Evolutionary conservation across 768 basidiomycete genomes (phyloP).

Genomic region (Rhodotorula paludigena): DNA sequence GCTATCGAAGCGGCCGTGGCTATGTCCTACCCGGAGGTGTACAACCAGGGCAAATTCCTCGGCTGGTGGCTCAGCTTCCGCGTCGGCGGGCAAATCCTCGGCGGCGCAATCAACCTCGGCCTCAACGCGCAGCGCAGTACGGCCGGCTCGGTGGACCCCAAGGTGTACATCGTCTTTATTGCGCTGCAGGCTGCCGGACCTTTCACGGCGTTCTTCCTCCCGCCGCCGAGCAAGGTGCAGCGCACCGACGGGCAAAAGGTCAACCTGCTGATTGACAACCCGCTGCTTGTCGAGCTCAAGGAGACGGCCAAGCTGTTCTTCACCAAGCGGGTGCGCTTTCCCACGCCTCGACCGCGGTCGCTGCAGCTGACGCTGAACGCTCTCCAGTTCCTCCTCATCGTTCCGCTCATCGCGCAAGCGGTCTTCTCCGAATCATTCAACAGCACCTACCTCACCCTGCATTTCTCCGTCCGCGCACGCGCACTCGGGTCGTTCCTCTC

Average conservation of each 20-base stretch:
- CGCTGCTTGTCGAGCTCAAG: constrained; percentile 11
- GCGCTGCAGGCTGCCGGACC: constrained; percentile 17
- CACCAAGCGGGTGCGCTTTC: constrained; percentile 5
- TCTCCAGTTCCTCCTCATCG: constrained; percentile 24
- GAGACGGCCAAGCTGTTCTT: constrained; percentile 26
- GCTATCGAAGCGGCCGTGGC: constrained; percentile 31
- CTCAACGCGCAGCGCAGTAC: constrained; percentile 12
- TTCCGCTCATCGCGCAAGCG: constrained; percentile 24
- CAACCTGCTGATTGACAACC: constrained; percentile 13
- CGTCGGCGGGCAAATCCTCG: constrained; percentile 29
- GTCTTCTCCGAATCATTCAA: constrained; percentile 25
- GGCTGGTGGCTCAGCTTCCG: constrained; percentile 31
- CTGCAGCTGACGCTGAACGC: neutral
- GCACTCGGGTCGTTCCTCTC: constrained; percentile 29
- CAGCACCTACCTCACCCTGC: constrained; percentile 19
- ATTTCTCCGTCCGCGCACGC: constrained; percentile 25
- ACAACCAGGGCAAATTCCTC: constrained; percentile 31
- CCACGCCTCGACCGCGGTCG: too few species aligned
- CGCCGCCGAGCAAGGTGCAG: constrained; percentile 24
- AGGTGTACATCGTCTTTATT: constrained; percentile 26
- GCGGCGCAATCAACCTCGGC: constrained; percentile 36
- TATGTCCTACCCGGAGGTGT: constrained; percentile 35
- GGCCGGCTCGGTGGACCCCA: constrained; percentile 18
- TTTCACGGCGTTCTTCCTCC: constrained; percentile 23
- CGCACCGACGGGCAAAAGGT: constrained; percentile 25